These are phyloP conservation scores for Panaeolus cyanescens DNA, from an alignment of 768 basidiomycete species.

Conservation along the genomic window DNA sequence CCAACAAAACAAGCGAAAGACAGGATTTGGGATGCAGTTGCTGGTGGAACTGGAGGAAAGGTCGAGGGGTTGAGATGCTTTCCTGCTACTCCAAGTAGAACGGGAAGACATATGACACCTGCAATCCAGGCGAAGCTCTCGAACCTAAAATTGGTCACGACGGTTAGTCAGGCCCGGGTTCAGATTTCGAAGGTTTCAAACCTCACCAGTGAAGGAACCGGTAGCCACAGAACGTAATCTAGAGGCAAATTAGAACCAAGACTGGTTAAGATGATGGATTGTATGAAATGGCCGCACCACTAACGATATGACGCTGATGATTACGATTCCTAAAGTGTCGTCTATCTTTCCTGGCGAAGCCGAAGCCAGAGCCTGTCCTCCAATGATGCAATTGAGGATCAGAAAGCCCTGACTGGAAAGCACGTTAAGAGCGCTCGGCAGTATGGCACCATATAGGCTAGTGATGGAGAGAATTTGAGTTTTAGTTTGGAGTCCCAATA, in stretches of 20 bases:
- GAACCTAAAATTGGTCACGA: slow-evolving; percentile 26
- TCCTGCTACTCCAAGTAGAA: slow-evolving; percentile 65
- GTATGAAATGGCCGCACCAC: slow-evolving; percentile 27
- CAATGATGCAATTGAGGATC: slow-evolving; percentile 67
- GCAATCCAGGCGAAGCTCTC: slow-evolving; percentile 74
- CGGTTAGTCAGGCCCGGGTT: not conserved
- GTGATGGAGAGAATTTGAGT: not conserved
- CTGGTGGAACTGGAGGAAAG: slow-evolving; percentile 26
- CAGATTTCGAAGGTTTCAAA: not conserved
- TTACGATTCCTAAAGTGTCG: slow-evolving; percentile 40
- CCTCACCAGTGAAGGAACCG: slow-evolving; percentile 60
- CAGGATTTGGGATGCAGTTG: slow-evolving; percentile 29
- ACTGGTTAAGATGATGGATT: not conserved
- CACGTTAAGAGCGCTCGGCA: slow-evolving; percentile 59
- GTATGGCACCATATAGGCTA: slow-evolving; percentile 57
- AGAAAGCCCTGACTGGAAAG: slow-evolving; percentile 64
- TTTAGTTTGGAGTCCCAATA: too few relatives aligned
- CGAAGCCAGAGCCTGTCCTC: slow-evolving; percentile 66
- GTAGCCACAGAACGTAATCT: slow-evolving; percentile 67
- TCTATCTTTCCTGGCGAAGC: slow-evolving; percentile 46
- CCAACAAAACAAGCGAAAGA: slow-evolving; percentile 41
- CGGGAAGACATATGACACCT: slow-evolving; percentile 58
- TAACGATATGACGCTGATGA: slow-evolving; percentile 38
- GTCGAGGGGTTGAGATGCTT: slow-evolving; percentile 50
- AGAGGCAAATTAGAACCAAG: not conserved